phyloP scores from a whole-genome alignment of 2,329 filamentous ascomycete genomes.

The Monosporascus sp. region DNA sequence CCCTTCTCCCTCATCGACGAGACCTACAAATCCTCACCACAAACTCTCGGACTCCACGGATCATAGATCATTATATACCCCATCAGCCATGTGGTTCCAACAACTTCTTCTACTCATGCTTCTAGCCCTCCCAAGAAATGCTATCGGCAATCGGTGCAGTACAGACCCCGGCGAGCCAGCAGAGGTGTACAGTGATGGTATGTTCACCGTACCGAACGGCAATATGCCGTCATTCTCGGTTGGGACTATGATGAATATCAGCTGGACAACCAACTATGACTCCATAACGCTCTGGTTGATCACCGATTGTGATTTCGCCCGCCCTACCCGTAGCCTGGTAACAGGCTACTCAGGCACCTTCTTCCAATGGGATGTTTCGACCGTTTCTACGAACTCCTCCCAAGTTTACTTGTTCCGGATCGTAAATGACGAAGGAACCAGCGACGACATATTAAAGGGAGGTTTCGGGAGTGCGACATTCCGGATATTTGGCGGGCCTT shows the following conservation, averaged over 20 bases:
- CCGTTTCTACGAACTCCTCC: not conserved
- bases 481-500: not conserved
- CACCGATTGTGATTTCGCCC: constrained; percentile 1
- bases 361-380: constrained; percentile 1
- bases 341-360: not conserved
- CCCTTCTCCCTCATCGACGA: not conserved
- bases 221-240: not conserved
- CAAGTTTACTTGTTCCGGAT: constrained; percentile 2
- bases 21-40: not conserved
- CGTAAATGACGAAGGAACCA: not conserved
- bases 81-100: not conserved
- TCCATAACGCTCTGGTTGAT: constrained; percentile 2
- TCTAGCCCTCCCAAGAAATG: not conserved
- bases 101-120: not conserved
- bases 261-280: not conserved
- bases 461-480: not conserved
- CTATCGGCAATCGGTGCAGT: not conserved
- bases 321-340: constrained; percentile 1
- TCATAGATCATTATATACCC: not conserved
- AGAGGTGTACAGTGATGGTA: not conserved
- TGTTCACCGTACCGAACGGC: constrained; percentile 1
- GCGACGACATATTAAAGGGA: not conserved
- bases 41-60: not conserved
- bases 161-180: constrained; percentile 1
- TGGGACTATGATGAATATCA: constrained; percentile 1